Conservation (phyloP, 176 grass and related monocot genomes). For the Paspalum vaginatum region DNA sequence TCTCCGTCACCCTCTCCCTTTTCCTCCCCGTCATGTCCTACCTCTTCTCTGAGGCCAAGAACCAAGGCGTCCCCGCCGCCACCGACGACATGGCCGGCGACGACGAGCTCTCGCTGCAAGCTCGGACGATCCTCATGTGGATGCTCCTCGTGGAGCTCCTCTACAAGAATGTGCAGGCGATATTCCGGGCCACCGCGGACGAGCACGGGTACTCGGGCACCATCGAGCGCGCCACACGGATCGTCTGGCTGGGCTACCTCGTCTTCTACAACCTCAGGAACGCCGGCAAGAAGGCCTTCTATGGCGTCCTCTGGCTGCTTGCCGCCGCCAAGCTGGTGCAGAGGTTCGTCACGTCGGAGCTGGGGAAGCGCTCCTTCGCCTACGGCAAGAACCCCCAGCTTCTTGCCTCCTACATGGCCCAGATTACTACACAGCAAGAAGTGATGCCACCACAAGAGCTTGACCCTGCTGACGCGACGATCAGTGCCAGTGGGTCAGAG, state of each 20-base stretch:
- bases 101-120: neutral
- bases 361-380: neutral
- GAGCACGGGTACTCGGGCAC: neutral
- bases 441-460: neutral
- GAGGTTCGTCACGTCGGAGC: neutral
- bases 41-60: constrained; percentile 11
- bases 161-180: neutral
- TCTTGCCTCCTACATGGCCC: neutral
- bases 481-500: neutral
- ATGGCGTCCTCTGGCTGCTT: neutral
- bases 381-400: neutral
- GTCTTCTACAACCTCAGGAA: neutral
- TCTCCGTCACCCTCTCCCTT: neutral
- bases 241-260: neutral
- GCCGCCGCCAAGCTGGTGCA: neutral
- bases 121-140: neutral
- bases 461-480: too few species aligned
- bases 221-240: neutral
- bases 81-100: neutral
- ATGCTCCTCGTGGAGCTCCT: constrained; percentile 1
- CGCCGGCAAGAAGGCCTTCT: neutral
- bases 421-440: neutral
- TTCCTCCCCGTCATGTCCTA: constrained; percentile 16
- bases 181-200: neutral
- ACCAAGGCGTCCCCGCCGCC: neutral